Conservation (phyloP, 139 green algal species). For the Micromonas commoda region DNA sequence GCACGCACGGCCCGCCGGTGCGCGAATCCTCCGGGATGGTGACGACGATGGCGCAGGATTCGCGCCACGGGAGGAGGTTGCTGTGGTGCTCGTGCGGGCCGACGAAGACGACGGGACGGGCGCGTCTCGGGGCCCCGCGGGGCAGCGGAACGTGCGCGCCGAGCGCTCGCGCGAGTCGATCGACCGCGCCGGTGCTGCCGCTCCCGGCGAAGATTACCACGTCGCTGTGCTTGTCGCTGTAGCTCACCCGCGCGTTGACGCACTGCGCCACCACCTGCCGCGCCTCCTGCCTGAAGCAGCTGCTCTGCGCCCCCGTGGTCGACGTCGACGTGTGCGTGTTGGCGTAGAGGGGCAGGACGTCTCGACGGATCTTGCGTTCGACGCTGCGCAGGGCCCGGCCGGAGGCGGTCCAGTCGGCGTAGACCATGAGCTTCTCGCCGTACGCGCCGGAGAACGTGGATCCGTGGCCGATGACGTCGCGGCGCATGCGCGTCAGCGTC, state of each 20-base stretch:
- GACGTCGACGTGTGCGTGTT: slow-evolving; percentile 38
- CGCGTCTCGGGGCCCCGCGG: neutral
- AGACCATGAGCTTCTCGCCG: slow-evolving; percentile 21
- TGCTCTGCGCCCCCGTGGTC: slow-evolving; percentile 25
- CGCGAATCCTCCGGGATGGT: slow-evolving; percentile 27
- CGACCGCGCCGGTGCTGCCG: slow-evolving; percentile 32
- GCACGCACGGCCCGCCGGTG: no score
- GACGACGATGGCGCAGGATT: slow-evolving; percentile 27
- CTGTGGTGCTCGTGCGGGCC: slow-evolving; percentile 36
- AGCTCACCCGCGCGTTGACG: slow-evolving; percentile 26
- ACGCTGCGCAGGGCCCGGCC: slow-evolving; percentile 25
- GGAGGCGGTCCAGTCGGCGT: slow-evolving; percentile 34
- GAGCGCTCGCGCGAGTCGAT: slow-evolving; percentile 34
- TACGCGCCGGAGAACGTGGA: neutral
- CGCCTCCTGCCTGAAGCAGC: slow-evolving; percentile 30
- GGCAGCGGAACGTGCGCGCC: slow-evolving; percentile 29
- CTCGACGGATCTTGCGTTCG: slow-evolving; percentile 27
- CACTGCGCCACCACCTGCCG: slow-evolving; percentile 25
- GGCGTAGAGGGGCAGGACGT: slow-evolving; percentile 30
- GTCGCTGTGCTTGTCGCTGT: slow-evolving; percentile 28
- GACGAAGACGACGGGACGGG: slow-evolving; percentile 33
- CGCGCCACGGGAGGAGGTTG: slow-evolving; percentile 35
- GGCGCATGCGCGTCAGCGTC: neutral
- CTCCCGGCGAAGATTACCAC: slow-evolving; percentile 38
- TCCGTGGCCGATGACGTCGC: neutral